Evolutionary conservation across 768 basidiomycete genomes (phyloP).

Genomic region (Chalciporus piperatus): DNA sequence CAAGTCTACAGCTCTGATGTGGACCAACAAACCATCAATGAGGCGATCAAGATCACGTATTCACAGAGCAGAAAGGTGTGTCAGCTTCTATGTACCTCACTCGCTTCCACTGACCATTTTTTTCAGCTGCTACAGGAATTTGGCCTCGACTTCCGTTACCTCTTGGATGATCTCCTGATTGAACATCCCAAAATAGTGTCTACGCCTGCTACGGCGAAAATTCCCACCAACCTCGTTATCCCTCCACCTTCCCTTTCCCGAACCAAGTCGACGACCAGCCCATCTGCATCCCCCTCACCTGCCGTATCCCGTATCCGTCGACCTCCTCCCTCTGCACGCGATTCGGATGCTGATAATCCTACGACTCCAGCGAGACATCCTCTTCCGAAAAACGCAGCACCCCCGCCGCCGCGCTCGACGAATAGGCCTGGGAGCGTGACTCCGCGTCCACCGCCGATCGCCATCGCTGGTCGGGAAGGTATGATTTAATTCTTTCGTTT

Average conservation of each 20-base stretch:
- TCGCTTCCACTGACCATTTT: not conserved
- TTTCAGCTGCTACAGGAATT: constrained; percentile 82
- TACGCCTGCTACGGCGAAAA: constrained; percentile 18
- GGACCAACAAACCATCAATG: constrained; percentile 66
- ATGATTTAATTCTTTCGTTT: constrained; percentile 48
- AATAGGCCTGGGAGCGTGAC: constrained; percentile 59
- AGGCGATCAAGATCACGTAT: constrained; percentile 74
- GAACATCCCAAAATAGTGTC: constrained; percentile 43
- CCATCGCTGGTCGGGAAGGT: constrained; percentile 55
- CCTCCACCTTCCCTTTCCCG: constrained; percentile 17
- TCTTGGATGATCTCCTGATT: constrained; percentile 73
- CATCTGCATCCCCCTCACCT: constrained; percentile 24
- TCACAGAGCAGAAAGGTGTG: constrained; percentile 81
- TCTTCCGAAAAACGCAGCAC: constrained; percentile 42
- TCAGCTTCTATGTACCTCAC: not conserved
- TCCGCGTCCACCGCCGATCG: constrained; percentile 47
- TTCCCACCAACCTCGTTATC: constrained; percentile 28
- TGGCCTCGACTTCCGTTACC: constrained; percentile 90
- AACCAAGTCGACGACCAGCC: constrained; percentile 13
- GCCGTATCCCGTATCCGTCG: constrained; percentile 28
- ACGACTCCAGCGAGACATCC: constrained; percentile 18
- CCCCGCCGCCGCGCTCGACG: constrained; percentile 62
- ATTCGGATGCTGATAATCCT: constrained; percentile 27
- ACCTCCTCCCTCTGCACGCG: constrained; percentile 20
- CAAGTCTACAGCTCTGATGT: constrained; percentile 89